Evolutionary conservation across 495 filamentous ascomycete species (phyloP), one percentile per base, ranked within the genome.

Genomic region (Penicilliopsis zonata): DNA sequence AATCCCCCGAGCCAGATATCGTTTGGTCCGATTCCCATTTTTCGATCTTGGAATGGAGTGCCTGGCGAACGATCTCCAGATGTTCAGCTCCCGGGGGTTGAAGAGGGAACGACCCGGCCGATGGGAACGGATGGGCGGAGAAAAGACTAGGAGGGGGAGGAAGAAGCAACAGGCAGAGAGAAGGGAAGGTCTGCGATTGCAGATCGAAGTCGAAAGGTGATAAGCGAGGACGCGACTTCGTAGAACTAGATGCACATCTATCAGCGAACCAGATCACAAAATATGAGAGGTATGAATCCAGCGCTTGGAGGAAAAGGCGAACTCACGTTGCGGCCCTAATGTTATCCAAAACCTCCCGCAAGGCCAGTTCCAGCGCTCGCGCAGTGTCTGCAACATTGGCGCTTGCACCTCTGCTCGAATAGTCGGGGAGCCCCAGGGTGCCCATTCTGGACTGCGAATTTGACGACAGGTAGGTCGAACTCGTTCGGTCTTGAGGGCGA

Each of bases 201-300:
- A 86, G 76, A 36, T 93, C 81, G 55, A 93, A 87, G 39, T 86
- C 75, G 50, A 93, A 93, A 0, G 80, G 79, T 17, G 51, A 69
- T 35, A 50, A 50, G 41, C 48, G 68, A 56, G 56, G 53, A 16
- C 50, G 53, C 19, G 46, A 46, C 25, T 51, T 52, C 9, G 46
- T 49, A 36, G 56, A 63, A 17, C 18, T 35, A 30, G 21, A 36
- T 22, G 23, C 25, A 20, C 13, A 28, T n/a, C n/a, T n/a, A n/a
- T n/a, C n/a, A n/a, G n/a, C n/a, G n/a, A n/a, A n/a, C n/a, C n/a
- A n/a, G n/a, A 24, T n/a, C 21, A 23, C 21, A 23, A 23, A 23
- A n/a, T n/a, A n/a, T n/a, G n/a, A n/a, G n/a, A n/a, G n/a, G n/a
- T n/a, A n/a, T n/a, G n/a, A n/a, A n/a, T n/a, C n/a, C n/a, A n/a